Base-by-base conservation (phyloP, 495 filamentous ascomycete genomes). In the Aspergillus saccharolyticus region DNA sequence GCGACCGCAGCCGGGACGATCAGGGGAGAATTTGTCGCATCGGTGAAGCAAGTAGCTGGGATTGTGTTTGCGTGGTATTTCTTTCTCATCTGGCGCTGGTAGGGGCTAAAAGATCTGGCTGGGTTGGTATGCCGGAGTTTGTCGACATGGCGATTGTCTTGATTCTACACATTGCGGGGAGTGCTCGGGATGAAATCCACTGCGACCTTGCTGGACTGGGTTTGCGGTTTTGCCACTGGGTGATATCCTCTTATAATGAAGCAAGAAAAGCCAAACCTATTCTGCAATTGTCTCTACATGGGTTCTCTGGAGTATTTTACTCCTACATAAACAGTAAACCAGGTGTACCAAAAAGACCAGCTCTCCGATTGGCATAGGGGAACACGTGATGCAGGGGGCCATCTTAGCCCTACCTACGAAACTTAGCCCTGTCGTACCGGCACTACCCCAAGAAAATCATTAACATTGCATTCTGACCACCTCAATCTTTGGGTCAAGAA, bases 11-110 rank as follows among this genome's bases (percentile, higher is more conserved):
- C 51, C 44, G 53, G 55, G 46, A 53, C 58, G 24, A 60, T 73
- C 5, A 39, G 54, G 21, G 14, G 58, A 16, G 70, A 74, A 39
- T 63, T 78, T 15, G 24, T 56, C 2, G 59, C 51, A 1, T 68
- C 68, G 8, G 47, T 81, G 5, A 70, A 65, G 43, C 54, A 62
- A 3, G 80, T 84, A 20, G 76, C 73, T 5, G 57, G 55, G 60
- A 57, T 78, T 15, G 82, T 80, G 21, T 50, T 81, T 47, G 56
- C 54, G 8, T 74, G 76, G 58, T 85, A 85, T 66, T 61, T 76
- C 57, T 78, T 78, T 63, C 67, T 85, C 61, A 69, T 80, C 30
- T 82, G 75, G 75, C 72, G 66, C 47, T 80, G 78, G 74, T 82
- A 72, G 63, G 16, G 19, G 20, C 30, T 6, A n/a, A 39, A 19